These are phyloP conservation scores for Rhizopogon vesiculosus DNA, from an alignment of 768 basidiomycete genomes.

Conservation along the genomic window DNA sequence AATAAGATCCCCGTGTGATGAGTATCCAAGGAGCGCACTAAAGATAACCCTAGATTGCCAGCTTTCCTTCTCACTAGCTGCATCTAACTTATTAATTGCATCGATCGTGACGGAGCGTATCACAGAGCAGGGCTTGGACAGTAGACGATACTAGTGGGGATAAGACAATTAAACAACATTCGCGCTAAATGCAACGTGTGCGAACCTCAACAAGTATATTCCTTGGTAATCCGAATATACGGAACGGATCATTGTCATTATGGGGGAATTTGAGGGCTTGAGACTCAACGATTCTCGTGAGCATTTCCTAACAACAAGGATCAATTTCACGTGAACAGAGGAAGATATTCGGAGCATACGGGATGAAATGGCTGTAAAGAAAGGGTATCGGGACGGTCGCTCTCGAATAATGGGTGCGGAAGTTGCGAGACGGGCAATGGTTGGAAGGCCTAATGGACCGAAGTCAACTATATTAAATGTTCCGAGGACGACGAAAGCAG, in stretches of 20 bases:
- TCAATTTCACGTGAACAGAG: not conserved
- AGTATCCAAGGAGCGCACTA: conserved; percentile 40
- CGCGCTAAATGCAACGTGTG: not conserved
- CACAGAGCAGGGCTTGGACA: conserved; percentile 69
- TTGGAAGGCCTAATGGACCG: conserved; percentile 34
- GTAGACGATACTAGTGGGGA: conserved; percentile 53
- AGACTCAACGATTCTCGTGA: conserved; percentile 35
- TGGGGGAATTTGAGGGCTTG: conserved; percentile 42
- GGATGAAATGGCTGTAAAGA: conserved; percentile 39
- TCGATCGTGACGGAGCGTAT: conserved; percentile 64
- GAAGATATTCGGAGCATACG: conserved; percentile 23
- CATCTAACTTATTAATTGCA: conserved; percentile 46
- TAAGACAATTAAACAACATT: not conserved
- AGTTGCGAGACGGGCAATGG: conserved; percentile 36
- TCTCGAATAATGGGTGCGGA: conserved; percentile 37
- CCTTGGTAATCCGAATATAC: conserved; percentile 68
- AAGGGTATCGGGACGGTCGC: conserved; percentile 29
- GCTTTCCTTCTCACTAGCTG: conserved; percentile 46
- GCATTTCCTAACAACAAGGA: conserved; percentile 23
- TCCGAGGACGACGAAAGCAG: not conserved
- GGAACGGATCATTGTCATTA: conserved; percentile 45
- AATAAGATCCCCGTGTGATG: not conserved
- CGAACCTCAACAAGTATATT: conserved; percentile 68
- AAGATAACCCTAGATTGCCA: conserved; percentile 52
- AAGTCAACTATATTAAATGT: not conserved